These are phyloP conservation scores for Cryptosporidium tyzzeri DNA, from an alignment of 169 alveolate genomes.

Conservation along the genomic window DNA sequence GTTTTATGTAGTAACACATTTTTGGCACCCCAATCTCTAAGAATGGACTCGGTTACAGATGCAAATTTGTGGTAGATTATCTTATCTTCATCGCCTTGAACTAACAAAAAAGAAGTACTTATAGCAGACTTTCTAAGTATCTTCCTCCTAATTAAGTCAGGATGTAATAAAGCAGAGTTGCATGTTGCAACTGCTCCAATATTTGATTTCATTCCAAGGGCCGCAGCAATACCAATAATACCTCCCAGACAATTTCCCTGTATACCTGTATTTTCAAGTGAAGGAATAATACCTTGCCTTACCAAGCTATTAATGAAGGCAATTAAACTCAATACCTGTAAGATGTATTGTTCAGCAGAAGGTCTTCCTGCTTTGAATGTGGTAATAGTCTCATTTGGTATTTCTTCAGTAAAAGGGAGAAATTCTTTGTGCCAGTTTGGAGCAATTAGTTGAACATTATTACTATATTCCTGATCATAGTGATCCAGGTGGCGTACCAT, in stretches of 20 bases:
- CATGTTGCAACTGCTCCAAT: conserved; percentile 64
- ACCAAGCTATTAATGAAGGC: conserved; percentile 60
- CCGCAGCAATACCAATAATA: conserved; percentile 64
- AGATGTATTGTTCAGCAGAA: conserved; percentile 3
- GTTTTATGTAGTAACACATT: conserved; percentile 43
- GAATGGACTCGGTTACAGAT: conserved; percentile 25
- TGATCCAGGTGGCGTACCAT: conserved; percentile 65
- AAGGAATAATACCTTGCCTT: conserved; percentile 53
- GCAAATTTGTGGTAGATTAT: conserved; percentile 44
- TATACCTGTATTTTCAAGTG: conserved; percentile 57
- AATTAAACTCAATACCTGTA: conserved; percentile 36
- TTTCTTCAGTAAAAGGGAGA: conserved; percentile 28
- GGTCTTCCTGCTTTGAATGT: conserved; percentile 70
- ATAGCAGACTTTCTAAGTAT: conserved; percentile 43
- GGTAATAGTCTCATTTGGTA: conserved; percentile 23
- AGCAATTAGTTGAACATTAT: conserved; percentile 64
- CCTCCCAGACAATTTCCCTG: conserved; percentile 74
- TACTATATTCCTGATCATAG: conserved; percentile 48
- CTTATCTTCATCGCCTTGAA: conserved; percentile 53
- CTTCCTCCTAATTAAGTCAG: conserved; percentile 52
- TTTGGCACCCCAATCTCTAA: conserved; percentile 61
- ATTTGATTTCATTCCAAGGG: conserved; percentile 53
- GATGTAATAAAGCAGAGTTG: conserved; percentile 67
- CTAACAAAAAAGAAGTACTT: conserved; percentile 38
- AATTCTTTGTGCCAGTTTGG: conserved; percentile 66